Percentiles rank a stretch among this genome's conserved stretches.
Conservation (phyloP, 78 protist genomes). For the Dictyostelium firmibasis region DNA sequence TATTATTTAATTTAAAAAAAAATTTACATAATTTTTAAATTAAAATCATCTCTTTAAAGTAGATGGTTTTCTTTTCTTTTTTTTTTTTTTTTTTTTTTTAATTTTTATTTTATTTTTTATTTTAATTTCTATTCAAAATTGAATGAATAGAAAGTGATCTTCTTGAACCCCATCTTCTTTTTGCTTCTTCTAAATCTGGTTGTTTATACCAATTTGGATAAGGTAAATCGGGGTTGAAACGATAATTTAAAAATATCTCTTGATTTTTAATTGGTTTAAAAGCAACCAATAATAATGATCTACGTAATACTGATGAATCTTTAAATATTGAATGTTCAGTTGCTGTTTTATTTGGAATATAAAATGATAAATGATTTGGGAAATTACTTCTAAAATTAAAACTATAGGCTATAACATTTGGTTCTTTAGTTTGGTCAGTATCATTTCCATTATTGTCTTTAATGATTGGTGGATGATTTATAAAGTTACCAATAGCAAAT, state of each 20-base stretch:
- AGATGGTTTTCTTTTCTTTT: neutral
- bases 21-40: too few species aligned
- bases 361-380: constrained; percentile 27
- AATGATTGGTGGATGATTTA: constrained; percentile 65
- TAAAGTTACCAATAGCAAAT: constrained; percentile 70
- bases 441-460: neutral
- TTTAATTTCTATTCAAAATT: constrained; percentile 1
- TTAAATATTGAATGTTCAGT: constrained; percentile 1
- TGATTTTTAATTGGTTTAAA: constrained; percentile 24
- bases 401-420: constrained; percentile 42
- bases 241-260: constrained; percentile 49
- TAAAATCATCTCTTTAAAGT: too few species aligned
- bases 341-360: constrained; percentile 16
- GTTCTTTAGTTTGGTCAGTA: neutral
- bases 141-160: neutral
- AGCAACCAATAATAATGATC: constrained; percentile 20
- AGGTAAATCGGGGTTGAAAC: constrained; percentile 42
- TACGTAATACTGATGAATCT: neutral
- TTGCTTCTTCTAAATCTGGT: constrained; percentile 57
- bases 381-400: constrained; percentile 3
- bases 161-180: constrained; percentile 57
- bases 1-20: too few species aligned
- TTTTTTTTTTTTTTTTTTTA: neutral
- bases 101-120: neutral
- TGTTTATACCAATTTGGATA: constrained; percentile 67